Evolutionary conservation across 345 rosid genomes (phyloP).

Genomic region (Erysimum cheiranthoides): DNA sequence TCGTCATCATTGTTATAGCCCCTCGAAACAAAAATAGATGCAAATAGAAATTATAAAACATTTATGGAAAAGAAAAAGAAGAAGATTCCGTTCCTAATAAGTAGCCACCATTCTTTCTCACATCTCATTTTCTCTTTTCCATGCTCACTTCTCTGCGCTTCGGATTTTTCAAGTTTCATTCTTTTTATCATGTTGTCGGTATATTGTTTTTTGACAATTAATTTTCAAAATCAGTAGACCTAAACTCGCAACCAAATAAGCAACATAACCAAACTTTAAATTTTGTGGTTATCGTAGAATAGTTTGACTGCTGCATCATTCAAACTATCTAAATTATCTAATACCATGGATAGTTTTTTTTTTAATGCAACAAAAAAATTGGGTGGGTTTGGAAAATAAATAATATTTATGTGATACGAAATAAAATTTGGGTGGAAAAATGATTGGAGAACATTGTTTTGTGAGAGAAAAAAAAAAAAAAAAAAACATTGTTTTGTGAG

Average conservation of each 20-base stretch:
- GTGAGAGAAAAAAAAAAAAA: too few relatives aligned
- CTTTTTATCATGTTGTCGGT: conserved; percentile 3
- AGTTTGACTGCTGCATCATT: not conserved
- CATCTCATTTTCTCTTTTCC: conserved; percentile 35
- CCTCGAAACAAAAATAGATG: conserved; percentile 21
- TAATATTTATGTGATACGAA: conserved; percentile 1
- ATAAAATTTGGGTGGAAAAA: conserved; percentile 22
- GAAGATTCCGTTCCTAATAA: conserved; percentile 44
- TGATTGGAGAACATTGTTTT: conserved; percentile 36
- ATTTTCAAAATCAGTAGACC: not conserved
- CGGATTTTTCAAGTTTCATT: conserved; percentile 14
- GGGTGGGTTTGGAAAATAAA: conserved; percentile 3
- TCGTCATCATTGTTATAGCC: conserved; percentile 34
- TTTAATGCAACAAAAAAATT: not conserved
- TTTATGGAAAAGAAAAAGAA: conserved; percentile 44
- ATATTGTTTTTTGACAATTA: not conserved
- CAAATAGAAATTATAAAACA: conserved; percentile 43
- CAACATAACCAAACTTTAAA: not conserved
- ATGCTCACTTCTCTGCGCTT: conserved; percentile 31
- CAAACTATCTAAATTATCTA: not conserved
- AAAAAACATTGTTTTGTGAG: conserved; percentile 19
- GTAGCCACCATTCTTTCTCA: conserved; percentile 47
- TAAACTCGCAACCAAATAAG: conserved; percentile 10
- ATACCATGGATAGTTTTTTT: not conserved
- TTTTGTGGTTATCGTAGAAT: not conserved